These are phyloP conservation scores for Xylaria sp. DNA, from an alignment of 2,329 filamentous ascomycete species.

Conservation along the genomic window DNA sequence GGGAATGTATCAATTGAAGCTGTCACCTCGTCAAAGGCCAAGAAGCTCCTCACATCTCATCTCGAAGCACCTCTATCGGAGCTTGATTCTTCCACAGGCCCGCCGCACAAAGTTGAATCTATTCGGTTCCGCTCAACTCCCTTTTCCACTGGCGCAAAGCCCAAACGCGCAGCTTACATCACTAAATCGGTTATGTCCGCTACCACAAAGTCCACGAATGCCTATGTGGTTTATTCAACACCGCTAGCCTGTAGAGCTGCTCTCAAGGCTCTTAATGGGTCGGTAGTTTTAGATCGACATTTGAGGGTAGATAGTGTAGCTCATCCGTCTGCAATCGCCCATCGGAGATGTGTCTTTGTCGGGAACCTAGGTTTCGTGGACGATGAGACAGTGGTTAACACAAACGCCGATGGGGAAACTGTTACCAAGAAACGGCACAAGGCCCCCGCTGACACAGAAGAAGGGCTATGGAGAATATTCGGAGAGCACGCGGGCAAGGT, in stretches of 20 bases:
- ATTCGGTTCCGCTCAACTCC: conserved; percentile 94
- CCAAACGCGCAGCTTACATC: conserved; percentile 94
- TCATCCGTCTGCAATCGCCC: conserved; percentile 83
- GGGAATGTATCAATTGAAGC: conserved; percentile 88
- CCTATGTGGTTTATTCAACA: conserved; percentile 90
- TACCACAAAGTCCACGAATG: conserved; percentile 93
- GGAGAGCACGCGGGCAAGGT: conserved; percentile 78
- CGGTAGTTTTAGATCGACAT: conserved; percentile 84
- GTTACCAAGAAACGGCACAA: conserved; percentile 79
- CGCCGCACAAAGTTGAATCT: conserved; percentile 82
- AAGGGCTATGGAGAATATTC: conserved; percentile 90
- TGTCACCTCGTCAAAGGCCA: conserved; percentile 83
- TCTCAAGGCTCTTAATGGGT: conserved; percentile 82
- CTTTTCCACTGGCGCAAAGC: conserved; percentile 79
- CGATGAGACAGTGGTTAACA: conserved; percentile 79
- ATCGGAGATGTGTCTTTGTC: conserved; percentile 93
- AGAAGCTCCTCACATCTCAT: conserved; percentile 80
- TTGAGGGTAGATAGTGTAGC: conserved; percentile 91
- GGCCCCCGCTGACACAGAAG: conserved; percentile 85
- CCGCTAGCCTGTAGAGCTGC: conserved; percentile 79
- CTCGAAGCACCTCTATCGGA: conserved; percentile 77
- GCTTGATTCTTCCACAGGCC: conserved; percentile 58
- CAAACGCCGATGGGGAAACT: conserved; percentile 72
- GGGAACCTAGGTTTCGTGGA: conserved; percentile 97
- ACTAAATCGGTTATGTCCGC: conserved; percentile 90